A percentile compares a stretch with the other conserved stretches of the same genome.
phyloP scores from a whole-genome alignment of 75 land plant species.

The Picea glauca region DNA sequence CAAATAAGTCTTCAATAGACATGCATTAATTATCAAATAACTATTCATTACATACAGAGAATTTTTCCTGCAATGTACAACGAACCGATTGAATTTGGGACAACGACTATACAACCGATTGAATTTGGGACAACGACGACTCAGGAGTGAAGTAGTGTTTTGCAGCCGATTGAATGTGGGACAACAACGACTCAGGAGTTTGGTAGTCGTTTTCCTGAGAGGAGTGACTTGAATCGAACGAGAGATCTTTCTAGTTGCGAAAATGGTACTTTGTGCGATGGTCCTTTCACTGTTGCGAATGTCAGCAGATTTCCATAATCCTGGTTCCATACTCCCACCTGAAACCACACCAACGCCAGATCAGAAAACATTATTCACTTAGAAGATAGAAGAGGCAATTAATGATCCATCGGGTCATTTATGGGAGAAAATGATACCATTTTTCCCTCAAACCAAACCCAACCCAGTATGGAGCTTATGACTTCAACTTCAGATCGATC shows the following conservation, averaged over 20 bases:
- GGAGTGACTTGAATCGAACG: conserved; percentile 20
- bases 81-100: no score
- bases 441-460: conserved; percentile 10
- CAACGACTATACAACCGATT: no score
- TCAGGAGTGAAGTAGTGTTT: conserved; percentile 14
- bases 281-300: conserved; percentile 34
- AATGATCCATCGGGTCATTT: no score
- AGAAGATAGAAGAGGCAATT: no score
- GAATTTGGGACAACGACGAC: no score
- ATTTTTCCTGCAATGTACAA: no score
- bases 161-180: no score
- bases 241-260: conserved; percentile 29
- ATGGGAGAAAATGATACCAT: neutral
- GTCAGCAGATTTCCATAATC: conserved; percentile 24
- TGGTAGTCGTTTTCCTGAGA: conserved; percentile 20
- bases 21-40: no score
- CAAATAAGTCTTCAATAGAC: no score
- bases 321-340: conserved; percentile 22
- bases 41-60: no score
- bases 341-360: no score
- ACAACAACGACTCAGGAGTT: no score
- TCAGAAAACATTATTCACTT: neutral
- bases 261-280: conserved; percentile 37
- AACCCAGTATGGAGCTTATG: conserved; percentile 18
- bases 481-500: neutral